phyloP scores from a whole-genome alignment of 306 rosid species.

The Casuarina equisetifolia region DNA sequence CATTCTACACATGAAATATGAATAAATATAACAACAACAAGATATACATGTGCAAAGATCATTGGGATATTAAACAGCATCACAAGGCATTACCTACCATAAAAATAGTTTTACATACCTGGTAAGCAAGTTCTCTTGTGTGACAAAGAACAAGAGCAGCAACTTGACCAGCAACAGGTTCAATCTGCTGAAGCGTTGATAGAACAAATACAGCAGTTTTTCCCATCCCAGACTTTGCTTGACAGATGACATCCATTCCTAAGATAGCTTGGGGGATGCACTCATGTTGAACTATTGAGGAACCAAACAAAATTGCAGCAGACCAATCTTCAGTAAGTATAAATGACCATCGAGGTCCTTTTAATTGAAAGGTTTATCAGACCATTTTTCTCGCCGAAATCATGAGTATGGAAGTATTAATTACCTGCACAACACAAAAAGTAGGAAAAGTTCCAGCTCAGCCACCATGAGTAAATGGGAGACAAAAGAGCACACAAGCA shows the following conservation, averaged over 20 bases:
- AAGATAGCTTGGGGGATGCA: conserved; percentile 81
- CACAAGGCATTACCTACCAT: background rate
- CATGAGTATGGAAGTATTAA: conserved; percentile 59
- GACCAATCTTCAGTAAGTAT: conserved; percentile 72
- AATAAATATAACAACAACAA: background rate
- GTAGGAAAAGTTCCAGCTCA: conserved; percentile 17
- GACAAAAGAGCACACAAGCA: background rate
- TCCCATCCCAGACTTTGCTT: conserved; percentile 80
- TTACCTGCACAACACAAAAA: conserved; percentile 53
- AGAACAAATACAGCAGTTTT: conserved; percentile 76
- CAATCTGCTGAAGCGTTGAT: conserved; percentile 71
- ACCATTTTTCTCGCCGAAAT: conserved; percentile 59
- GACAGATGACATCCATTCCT: conserved; percentile 78
- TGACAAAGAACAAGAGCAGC: conserved; percentile 76
- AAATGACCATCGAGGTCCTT: conserved; percentile 68
- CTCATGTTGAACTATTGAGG: conserved; percentile 76
- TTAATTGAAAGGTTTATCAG: conserved; percentile 69
- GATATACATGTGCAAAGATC: background rate
- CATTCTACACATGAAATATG: background rate
- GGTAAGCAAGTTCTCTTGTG: conserved; percentile 72
- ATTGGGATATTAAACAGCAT: background rate
- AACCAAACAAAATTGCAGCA: conserved; percentile 59
- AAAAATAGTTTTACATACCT: conserved; percentile 37
- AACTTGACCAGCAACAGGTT: conserved; percentile 72
- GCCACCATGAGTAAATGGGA: background rate